phyloP scores from a whole-genome alignment of 75 land plant species.

The Larix kaempferi region DNA sequence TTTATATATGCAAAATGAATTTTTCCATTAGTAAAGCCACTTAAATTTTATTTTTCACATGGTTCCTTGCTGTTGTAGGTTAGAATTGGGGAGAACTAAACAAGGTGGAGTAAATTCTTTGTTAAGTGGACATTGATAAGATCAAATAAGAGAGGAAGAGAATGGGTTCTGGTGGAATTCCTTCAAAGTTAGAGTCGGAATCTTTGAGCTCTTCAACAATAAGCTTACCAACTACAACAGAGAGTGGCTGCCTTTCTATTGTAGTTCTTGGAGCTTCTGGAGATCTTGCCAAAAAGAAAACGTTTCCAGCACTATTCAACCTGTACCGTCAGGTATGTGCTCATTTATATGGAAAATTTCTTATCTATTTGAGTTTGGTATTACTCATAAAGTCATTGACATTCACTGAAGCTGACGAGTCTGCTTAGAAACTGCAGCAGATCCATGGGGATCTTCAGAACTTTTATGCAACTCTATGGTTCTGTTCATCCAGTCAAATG shows the following conservation, averaged over 20 bases:
- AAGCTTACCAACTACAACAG: constrained; percentile 5
- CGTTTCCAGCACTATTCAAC: constrained; percentile 87
- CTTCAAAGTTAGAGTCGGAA: background rate
- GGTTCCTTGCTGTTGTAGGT: background rate
- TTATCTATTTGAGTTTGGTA: background rate
- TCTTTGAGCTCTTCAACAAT: background rate
- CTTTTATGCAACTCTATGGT: background rate
- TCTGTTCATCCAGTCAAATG: background rate
- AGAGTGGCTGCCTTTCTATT: constrained; percentile 73
- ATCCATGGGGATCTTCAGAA: background rate
- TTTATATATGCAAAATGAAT: background rate
- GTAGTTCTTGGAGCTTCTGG: constrained; percentile 93
- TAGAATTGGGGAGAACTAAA: background rate
- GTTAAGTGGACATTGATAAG: constrained; percentile 2
- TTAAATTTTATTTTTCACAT: background rate
- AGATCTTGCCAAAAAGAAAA: constrained; percentile 96
- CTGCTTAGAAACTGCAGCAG: background rate
- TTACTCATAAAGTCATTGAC: background rate
- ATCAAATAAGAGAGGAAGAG: background rate
- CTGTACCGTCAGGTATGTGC: constrained; percentile 59
- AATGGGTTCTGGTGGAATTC: background rate
- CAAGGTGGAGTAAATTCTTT: background rate
- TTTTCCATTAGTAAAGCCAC: background rate
- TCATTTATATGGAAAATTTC: background rate
- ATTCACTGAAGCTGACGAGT: background rate